phyloP scores from a whole-genome alignment of 2,329 filamentous ascomycete species.

The Ophiocordyceps sinensis region DNA sequence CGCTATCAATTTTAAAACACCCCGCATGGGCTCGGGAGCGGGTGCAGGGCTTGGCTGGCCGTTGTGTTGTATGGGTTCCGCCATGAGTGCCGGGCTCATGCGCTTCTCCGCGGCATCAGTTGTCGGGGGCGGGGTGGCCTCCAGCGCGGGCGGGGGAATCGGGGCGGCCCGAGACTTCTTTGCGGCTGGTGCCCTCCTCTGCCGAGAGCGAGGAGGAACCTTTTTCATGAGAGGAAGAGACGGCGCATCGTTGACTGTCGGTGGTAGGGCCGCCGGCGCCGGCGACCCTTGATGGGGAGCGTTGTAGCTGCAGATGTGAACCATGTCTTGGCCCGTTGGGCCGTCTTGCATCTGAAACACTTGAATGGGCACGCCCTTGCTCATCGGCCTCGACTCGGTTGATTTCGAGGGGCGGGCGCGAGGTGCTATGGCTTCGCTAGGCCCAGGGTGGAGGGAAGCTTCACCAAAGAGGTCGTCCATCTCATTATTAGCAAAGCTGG shows the following conservation, averaged over 20 bases:
- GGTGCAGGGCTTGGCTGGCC: background rate
- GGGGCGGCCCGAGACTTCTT: conserved; percentile 9
- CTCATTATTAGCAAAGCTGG: conserved; percentile 74
- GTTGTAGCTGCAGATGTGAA: conserved; percentile 21
- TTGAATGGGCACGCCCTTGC: conserved; percentile 24
- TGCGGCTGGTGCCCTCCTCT: conserved; percentile 4
- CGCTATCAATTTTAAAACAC: background rate
- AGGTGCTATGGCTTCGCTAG: conserved; percentile 16
- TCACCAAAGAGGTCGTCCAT: conserved; percentile 57
- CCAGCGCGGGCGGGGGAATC: conserved; percentile 9
- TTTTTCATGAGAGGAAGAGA: conserved; percentile 11
- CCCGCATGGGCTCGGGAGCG: background rate
- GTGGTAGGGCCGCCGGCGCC: conserved; percentile 2
- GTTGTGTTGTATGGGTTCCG: background rate
- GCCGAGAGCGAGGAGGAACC: conserved; percentile 4
- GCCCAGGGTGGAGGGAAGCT: conserved; percentile 29
- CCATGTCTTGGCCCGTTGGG: conserved; percentile 18
- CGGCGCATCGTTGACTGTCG: conserved; percentile 1
- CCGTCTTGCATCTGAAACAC: conserved; percentile 25
- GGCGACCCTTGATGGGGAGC: conserved; percentile 4
- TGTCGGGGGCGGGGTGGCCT: conserved; percentile 23
- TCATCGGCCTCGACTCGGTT: conserved; percentile 17
- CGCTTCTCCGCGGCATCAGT: conserved; percentile 21
- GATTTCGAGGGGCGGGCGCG: conserved; percentile 6
- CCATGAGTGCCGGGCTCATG: conserved; percentile 10